Base-by-base conservation (phyloP, 345 rosid genomes). In the Balakata baccata region DNA sequence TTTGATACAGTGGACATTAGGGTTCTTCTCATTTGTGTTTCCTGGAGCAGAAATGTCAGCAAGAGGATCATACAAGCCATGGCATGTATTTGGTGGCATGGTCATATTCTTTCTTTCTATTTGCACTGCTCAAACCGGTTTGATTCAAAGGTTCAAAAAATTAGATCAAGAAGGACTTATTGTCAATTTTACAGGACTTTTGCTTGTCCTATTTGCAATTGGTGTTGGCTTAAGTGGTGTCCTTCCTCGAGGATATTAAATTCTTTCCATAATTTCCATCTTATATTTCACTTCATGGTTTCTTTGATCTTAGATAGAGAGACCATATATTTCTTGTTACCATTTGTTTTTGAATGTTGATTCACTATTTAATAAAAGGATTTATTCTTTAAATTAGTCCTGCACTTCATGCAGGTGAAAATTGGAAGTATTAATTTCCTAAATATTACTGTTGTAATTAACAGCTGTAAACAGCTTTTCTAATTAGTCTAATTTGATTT, bases 21-120 rank as follows among this genome's bases (percentile, higher is more conserved):
- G 74, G 0, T 81, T 87, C 79, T 77, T 84, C 81, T 79, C 85
- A 1, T 86, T 37, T 12, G 80, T 85, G 38, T 85, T 82, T 74
- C 92, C 90, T 0, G 50, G 80, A 3, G 73, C 87, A 2, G 69
- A 75, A 62, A 69, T 25, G 67, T 60, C 62, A 37, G 9, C 78
- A 49, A 87, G 89, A 59, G 79, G 81, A 1, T 62, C 85, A 18
- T 79, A 63, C 73, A 7, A 16, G 78, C 86, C 89, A 25, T 87
- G 90, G 90, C 93, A 84, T 54, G 65, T 64, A 4, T 81, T 88
- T 60, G 45, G 80, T 1, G 92, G 90, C 6, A 22, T 75, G 51
- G 70, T 52, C 66, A 71, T 79, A 49, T 89, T 89, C 74, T 67
- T 87, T 60, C 60, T 84, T 47, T 84, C 87, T 0, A 41, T 84